Conservation (phyloP, 768 basidiomycete species). For the Pulveroboletus frians region DNA sequence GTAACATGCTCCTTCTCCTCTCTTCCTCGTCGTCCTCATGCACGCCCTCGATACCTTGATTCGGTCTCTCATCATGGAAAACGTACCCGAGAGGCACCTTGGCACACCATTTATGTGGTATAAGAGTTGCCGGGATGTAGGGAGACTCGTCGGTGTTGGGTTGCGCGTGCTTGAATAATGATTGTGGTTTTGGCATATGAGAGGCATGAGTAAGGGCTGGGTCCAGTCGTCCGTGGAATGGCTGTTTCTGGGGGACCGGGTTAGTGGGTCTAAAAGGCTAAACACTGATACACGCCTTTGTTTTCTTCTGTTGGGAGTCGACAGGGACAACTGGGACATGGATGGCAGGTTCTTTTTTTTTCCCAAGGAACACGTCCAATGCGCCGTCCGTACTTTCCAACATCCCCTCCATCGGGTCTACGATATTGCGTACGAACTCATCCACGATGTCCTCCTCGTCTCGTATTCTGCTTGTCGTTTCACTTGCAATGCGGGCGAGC, state of each 20-base stretch:
- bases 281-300: slow-evolving; percentile 28
- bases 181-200: slow-evolving; percentile 77
- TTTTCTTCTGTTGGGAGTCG: slow-evolving; percentile 16
- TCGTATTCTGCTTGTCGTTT: slow-evolving; percentile 37
- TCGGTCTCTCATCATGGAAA: slow-evolving; percentile 29
- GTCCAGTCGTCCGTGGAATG: slow-evolving; percentile 44
- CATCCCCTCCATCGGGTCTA: slow-evolving; percentile 81
- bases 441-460: slow-evolving; percentile 82
- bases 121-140: slow-evolving; percentile 55
- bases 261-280: slow-evolving; percentile 3
- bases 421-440: slow-evolving; percentile 68
- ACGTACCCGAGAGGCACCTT: slow-evolving; percentile 74
- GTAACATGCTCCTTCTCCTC: slow-evolving; percentile 32
- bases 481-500: slow-evolving; percentile 50
- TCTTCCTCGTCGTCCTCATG: slow-evolving; percentile 21
- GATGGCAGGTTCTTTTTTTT: slow-evolving; percentile 62
- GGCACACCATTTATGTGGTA: slow-evolving; percentile 78
- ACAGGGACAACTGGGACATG: slow-evolving; percentile 42
- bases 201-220: slow-evolving; percentile 70
- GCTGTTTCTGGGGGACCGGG: slow-evolving; percentile 29
- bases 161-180: slow-evolving; percentile 54
- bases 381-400: slow-evolving; percentile 83
- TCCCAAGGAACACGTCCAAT: slow-evolving; percentile 73
- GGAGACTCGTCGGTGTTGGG: slow-evolving; percentile 53
- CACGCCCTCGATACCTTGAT: slow-evolving; percentile 18